A percentile compares a stretch with the other conserved stretches of the same genome.
Conservation (phyloP, 108 stramenopile species). For the Pelagomonas calceolata region DNA sequence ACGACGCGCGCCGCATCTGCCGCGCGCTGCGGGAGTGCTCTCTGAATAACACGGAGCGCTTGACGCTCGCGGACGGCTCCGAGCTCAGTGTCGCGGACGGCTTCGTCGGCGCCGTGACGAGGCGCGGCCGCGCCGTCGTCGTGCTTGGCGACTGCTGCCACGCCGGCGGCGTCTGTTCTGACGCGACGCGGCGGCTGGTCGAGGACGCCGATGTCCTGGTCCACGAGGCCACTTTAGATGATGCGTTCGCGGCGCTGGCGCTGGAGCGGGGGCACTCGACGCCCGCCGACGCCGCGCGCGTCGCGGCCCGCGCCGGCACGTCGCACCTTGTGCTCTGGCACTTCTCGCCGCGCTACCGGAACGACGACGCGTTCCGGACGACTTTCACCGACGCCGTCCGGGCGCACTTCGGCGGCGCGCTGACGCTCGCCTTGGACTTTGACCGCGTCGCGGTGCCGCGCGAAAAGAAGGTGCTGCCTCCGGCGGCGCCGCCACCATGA, state of each 20-base stretch:
- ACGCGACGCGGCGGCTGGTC: background rate
- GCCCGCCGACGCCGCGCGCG: slow-evolving; percentile 10
- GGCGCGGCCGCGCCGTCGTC: background rate
- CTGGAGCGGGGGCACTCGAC: slow-evolving; percentile 14
- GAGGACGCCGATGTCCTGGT: slow-evolving; percentile 13
- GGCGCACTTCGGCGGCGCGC: background rate
- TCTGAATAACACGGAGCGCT: too few species aligned
- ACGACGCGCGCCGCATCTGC: too few species aligned
- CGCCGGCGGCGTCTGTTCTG: background rate
- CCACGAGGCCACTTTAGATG: slow-evolving; percentile 20
- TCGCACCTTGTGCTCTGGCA: slow-evolving; percentile 9
- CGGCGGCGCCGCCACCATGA: too few species aligned
- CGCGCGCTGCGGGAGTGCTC: too few species aligned
- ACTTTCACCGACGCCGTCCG: background rate
- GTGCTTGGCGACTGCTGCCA: background rate
- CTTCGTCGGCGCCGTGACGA: background rate
- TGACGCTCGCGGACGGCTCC: too few species aligned
- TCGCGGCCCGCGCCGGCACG: slow-evolving; percentile 5
- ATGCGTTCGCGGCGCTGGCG: background rate
- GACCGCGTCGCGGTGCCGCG: background rate
- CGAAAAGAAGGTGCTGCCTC: too few species aligned
- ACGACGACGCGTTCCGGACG: background rate
- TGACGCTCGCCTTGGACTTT: background rate
- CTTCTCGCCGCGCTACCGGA: slow-evolving; percentile 14
- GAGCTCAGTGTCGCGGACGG: background rate